Evolutionary conservation across 2,329 filamentous ascomycete species (phyloP), one percentile per base, ranked within the genome.

Genomic region (Graphilbum fragrans): DNA sequence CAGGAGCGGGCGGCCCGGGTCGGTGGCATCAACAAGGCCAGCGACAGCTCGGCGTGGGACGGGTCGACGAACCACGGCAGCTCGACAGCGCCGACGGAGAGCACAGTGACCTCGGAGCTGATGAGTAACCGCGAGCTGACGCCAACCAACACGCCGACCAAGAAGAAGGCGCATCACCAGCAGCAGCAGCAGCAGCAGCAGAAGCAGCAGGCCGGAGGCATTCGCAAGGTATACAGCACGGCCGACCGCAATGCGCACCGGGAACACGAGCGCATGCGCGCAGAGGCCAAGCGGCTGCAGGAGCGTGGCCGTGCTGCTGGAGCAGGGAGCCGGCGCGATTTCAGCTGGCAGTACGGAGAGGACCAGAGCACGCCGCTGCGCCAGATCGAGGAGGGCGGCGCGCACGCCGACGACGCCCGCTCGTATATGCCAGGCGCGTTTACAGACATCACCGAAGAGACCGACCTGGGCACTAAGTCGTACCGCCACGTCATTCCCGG

Each of bases 1-100:
- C 73, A 86, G 55, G 90, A 96, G 64, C 85, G 81, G 58, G 68
- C 86, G 2, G 90, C 90, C 1, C 74, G 83, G 39, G 87, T 96
- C 2, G 90, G 90, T 29, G 90, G 90, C 18, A 66, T 96, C 58
- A 96, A 96, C 63, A 80, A 81, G 52, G 70, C 82, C 50, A 72
- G 80, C 35, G 90, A 95, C 51, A 83, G 80, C 46, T 83, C 78
- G 45, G 67, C 76, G 49, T 94, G 86, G 71, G 84, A 93, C 55
- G 85, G 84, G 35, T 74, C 69, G 12, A 76, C 72, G 17, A 77
- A 74, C 59, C 81, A 80, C 38, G 77, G 80, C 49, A 74, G 72
- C 54, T 79, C 77, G 20, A 41, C 45, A 25, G 44, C 39, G 5
- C 47, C 39, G 25, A 46, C 41, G 42, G 53, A 44, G 46, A 60